Evolutionary conservation across 495 filamentous ascomycete genomes (phyloP), one percentile per base, ranked within the genome.

Genomic region (Podospora pseudoanserina): DNA sequence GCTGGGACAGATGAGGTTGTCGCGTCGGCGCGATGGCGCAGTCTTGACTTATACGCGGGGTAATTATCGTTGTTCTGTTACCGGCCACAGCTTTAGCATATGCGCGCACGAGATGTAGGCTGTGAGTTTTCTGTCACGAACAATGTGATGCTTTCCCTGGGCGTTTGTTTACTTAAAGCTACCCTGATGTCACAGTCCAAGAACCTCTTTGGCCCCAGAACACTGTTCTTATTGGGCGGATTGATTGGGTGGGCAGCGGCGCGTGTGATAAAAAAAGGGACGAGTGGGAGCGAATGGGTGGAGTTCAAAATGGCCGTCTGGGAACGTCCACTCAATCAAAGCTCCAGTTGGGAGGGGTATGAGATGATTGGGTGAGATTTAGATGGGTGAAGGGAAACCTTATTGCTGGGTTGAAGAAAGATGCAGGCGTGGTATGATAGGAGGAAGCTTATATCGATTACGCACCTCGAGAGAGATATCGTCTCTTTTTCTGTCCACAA

Each of bases 291-390:
- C 66, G 69, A 75, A 75, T 70, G 68, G 71, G 77, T 76, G 77
- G 75, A 77, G 75, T 78, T 71, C 34, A 64, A 71, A 68, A 70
- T 57, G 72, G 69, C 53, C 67, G 67, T 39, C 55, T 65, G 64
- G 74, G 68, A 75, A 73, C 74, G 75, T 72, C 77, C 77, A 79
- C 77, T 78, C 76, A 49, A 49, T 49, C 39, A 58, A 58, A 76
- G 77, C 75, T 74, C 76, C 65, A 69, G 73, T 70, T 69, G 53
- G 67, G 66, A 72, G 72, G 63, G 75, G 75, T 73, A 76, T 76
- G 68, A 76, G 75, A 79, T 78, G 75, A 79, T 77, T 76, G 77
- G 39, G 75, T 73, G 76, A 76, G 71, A 77, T 60, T 70, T 64
- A 67, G 72, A 72, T 70, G 69, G 71, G 72, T 63, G 74, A 49